These are phyloP conservation scores for Crotalaria pallida DNA, from an alignment of 306 rosid genomes.

Conservation along the genomic window DNA sequence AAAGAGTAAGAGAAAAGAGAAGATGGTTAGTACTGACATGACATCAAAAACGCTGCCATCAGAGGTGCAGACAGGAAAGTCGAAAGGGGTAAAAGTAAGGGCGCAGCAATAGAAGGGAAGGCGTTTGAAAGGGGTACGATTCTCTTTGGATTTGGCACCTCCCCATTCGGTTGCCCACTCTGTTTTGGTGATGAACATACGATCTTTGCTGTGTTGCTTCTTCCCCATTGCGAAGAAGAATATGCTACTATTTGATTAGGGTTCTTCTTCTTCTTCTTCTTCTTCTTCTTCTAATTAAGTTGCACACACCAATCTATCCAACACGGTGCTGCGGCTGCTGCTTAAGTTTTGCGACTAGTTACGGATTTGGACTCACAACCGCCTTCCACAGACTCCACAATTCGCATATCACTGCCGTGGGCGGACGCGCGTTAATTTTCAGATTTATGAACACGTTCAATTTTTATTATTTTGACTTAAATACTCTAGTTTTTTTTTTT, in stretches of 20 bases:
- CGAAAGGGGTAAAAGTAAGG: conserved; percentile 92
- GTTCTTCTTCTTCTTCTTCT: conserved; percentile 19
- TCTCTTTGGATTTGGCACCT: conserved; percentile 78
- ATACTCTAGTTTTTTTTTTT: too few relatives aligned
- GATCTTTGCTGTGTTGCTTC: conserved; percentile 94
- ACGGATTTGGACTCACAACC: not conserved
- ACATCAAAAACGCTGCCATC: conserved; percentile 81
- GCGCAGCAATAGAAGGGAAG: conserved; percentile 98
- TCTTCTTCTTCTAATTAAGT: too few relatives aligned
- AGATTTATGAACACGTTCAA: too few relatives aligned
- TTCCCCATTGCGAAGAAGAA: conserved; percentile 78
- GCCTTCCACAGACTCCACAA: not conserved
- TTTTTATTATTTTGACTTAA: too few relatives aligned
- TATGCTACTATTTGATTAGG: not conserved
- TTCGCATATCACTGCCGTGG: conserved; percentile 11
- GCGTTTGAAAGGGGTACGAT: conserved; percentile 72
- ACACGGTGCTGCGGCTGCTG: too few relatives aligned
- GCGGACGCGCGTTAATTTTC: not conserved
- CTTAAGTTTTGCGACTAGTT: too few relatives aligned
- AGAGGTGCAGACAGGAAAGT: conserved; percentile 74
- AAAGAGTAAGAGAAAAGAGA: not conserved
- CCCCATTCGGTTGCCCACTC: conserved; percentile 99
- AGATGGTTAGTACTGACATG: conserved; percentile 35
- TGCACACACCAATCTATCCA: not conserved
- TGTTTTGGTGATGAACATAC: conserved; percentile 90